Conservation (phyloP, 805 yeast species). For the Suhomyces sp. region DNA sequence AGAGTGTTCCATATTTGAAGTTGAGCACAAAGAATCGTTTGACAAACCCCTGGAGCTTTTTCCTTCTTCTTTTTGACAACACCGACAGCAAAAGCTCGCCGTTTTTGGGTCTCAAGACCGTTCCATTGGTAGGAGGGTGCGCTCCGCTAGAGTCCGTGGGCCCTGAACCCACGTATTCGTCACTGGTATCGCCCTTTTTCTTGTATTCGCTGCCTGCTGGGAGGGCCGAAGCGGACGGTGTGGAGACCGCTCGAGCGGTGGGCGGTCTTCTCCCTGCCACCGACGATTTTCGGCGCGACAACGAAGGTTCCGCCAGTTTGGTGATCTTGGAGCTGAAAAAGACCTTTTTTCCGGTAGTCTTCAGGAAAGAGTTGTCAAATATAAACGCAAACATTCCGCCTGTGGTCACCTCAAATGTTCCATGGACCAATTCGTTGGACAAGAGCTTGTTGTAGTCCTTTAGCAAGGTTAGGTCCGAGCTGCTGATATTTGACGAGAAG, state of each 20-base stretch:
- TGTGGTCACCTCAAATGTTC: conserved; percentile 52
- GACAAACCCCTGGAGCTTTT: conserved; percentile 81
- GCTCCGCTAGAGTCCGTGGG: neutral
- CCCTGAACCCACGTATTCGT: neutral
- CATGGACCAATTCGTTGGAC: conserved; percentile 62
- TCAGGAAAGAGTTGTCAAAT: conserved; percentile 88
- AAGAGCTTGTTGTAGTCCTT: conserved; percentile 53
- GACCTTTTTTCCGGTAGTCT: conserved; percentile 77
- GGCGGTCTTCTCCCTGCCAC: neutral
- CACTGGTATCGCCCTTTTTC: neutral
- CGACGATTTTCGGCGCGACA: neutral
- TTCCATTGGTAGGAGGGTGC: conserved; percentile 1
- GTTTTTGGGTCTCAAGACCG: conserved; percentile 44
- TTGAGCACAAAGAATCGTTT: conserved; percentile 83
- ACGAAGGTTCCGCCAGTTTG: neutral
- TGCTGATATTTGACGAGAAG: conserved; percentile 38
- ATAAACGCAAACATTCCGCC: conserved; percentile 84
- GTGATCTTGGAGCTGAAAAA: conserved; percentile 49
- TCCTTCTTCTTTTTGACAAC: conserved; percentile 73
- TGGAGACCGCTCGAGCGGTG: neutral
- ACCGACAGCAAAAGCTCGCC: conserved; percentile 78
- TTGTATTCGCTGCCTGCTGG: neutral
- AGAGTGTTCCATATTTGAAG: conserved; percentile 75
- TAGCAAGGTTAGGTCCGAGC: conserved; percentile 45
- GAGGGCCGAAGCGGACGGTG: neutral